Evolutionary conservation across 805 yeast genomes (phyloP), one percentile per base, ranked within the genome.

Genomic region (Monosporozyma solicola): DNA sequence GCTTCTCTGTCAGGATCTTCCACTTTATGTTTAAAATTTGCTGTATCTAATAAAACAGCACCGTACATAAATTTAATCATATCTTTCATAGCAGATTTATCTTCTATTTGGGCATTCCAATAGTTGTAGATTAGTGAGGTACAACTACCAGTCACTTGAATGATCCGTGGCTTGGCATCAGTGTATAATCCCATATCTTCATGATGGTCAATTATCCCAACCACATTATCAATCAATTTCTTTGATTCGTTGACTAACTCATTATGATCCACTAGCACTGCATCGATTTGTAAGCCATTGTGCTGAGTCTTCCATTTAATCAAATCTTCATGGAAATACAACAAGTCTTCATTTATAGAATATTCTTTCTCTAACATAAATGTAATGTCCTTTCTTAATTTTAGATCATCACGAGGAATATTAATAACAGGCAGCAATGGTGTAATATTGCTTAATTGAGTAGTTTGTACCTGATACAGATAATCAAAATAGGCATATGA

Each of bases 191-290:
- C 71, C 56, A 83, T 85, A 61, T 91, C 96, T 16, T 76, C 85
- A 65, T 92, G 99, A 65, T 92, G 99, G 65, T 92, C 99, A 27
- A 94, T 79, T 6, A 94, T 80, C 0, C 83, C 84, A 1, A 68
- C 67, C 0, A 85, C 81, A 5, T 66, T 59, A 7, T 54, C 62
- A 11, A 71, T 60, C 47, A 65, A 65, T 8, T 62, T 54, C 16
- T 61, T 64, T 1, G 70, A 65, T 31, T 62, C 74, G 13, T 82
- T 86, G 58, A 78, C 90, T 27, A 83, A 74, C 35, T 73, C 72
- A 61, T 92, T 90, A 68, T 89, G 96, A 64, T 92, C 99, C 2
- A 94, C 97, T 41, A 92, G 70, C 2, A 83, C 73, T 22, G 87
- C 69, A 10, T 75, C 72, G 1, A 75, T 50, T 1, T 68, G 50